These are phyloP conservation scores for Melanomma pulvis-pyrius DNA, from an alignment of 495 filamentous ascomycete species.

Conservation along the genomic window DNA sequence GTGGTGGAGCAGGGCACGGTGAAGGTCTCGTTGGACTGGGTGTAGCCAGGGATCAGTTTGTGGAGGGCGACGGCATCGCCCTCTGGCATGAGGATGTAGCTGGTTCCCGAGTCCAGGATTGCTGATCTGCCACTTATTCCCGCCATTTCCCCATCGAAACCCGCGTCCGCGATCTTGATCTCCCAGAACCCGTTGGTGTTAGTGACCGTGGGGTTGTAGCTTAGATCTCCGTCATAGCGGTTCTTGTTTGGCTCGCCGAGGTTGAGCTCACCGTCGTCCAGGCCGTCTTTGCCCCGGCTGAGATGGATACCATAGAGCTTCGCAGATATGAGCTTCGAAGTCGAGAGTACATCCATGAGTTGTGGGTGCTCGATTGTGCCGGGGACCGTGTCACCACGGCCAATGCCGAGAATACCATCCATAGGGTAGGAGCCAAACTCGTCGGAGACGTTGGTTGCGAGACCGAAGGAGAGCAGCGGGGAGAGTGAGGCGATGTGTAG, in stretches of 20 bases:
- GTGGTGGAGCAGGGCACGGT: constrained; percentile 71
- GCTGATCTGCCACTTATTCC: constrained; percentile 57
- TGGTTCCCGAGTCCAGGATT: constrained; percentile 82
- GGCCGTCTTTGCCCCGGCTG: constrained; percentile 62
- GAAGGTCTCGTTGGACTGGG: constrained; percentile 58
- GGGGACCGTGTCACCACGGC: constrained; percentile 50
- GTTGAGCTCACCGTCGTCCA: constrained; percentile 73
- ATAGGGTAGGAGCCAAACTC: constrained; percentile 77
- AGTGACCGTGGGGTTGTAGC: constrained; percentile 57
- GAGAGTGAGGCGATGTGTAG: constrained; percentile 66
- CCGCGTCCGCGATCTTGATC: constrained; percentile 65
- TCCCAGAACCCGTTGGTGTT: constrained; percentile 59
- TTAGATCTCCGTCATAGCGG: constrained; percentile 67
- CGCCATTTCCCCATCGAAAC: constrained; percentile 58
- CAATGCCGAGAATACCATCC: constrained; percentile 85
- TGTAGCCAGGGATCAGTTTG: constrained; percentile 63
- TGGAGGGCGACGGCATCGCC: constrained; percentile 67
- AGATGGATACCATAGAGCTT: constrained; percentile 73
- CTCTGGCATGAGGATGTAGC: constrained; percentile 68
- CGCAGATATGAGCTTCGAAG: constrained; percentile 58
- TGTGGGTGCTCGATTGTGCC: constrained; percentile 55
- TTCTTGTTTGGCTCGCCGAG: constrained; percentile 70
- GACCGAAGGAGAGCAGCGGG: constrained; percentile 65
- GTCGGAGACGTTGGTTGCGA: constrained; percentile 65
- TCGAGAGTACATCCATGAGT: constrained; percentile 64